Conservation (phyloP, 192 early-diverging fungal genomes). For the Mortierella hygrophila region DNA sequence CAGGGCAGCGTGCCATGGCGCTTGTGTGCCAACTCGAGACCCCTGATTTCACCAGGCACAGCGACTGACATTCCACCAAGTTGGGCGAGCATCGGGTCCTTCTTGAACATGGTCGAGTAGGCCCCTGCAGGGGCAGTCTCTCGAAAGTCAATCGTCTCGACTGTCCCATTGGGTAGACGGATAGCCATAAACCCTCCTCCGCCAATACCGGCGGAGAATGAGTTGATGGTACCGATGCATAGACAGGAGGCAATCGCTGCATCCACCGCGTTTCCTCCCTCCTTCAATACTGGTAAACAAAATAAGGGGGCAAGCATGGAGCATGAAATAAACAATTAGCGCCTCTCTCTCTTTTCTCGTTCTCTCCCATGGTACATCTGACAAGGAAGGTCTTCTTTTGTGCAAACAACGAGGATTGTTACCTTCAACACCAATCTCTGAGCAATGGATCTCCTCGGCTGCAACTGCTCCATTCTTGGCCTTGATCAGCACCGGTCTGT, state of each 20-base stretch:
- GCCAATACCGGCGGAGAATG: slow-evolving; percentile 92
- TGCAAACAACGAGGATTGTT: background rate
- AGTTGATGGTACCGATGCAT: slow-evolving; percentile 89
- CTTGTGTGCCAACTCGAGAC: slow-evolving; percentile 84
- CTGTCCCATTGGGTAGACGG: slow-evolving; percentile 68
- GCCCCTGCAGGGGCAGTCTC: slow-evolving; percentile 86
- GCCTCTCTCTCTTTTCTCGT: background rate
- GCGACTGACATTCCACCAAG: slow-evolving; percentile 79
- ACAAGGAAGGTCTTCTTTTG: background rate
- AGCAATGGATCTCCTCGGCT: slow-evolving; percentile 77
- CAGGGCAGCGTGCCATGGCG: slow-evolving; percentile 87
- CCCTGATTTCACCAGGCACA: slow-evolving; percentile 93
- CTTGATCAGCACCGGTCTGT: slow-evolving; percentile 43
- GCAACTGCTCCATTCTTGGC: slow-evolving; percentile 76
- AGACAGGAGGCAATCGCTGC: slow-evolving; percentile 87
- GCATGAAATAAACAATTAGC: slow-evolving; percentile 1
- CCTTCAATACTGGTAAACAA: slow-evolving; percentile 69
- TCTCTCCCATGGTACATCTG: background rate
- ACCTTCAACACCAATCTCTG: slow-evolving; percentile 74
- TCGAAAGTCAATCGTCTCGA: slow-evolving; percentile 89
- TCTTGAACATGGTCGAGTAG: slow-evolving; percentile 80
- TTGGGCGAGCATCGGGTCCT: slow-evolving; percentile 77
- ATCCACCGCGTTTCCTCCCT: slow-evolving; percentile 92
- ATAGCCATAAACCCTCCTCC: slow-evolving; percentile 96
- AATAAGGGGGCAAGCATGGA: background rate